Evolutionary conservation across 208 protist genomes (phyloP).

Genomic region (Trypanosomatidae sp.): DNA sequence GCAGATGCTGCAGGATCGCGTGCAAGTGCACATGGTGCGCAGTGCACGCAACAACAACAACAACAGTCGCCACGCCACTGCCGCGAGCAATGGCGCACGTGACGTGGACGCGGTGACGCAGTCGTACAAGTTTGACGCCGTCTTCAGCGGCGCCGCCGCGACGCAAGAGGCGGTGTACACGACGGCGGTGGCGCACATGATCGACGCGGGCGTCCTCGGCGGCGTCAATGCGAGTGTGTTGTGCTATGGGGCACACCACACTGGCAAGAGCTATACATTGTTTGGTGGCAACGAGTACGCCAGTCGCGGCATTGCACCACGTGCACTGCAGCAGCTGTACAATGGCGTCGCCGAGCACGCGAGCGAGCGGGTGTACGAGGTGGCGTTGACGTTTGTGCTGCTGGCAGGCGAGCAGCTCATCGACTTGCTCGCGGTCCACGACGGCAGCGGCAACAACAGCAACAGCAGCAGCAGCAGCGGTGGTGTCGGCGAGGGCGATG

Average conservation of each 20-base stretch:
- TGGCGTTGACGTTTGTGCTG: slow-evolving; percentile 49
- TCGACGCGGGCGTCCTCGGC: slow-evolving; percentile 13
- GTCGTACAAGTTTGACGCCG: slow-evolving; percentile 48
- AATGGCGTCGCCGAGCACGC: slow-evolving; percentile 10
- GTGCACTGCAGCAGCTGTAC: slow-evolving; percentile 59
- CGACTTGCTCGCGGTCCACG: slow-evolving; percentile 41
- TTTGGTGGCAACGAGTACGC: slow-evolving; percentile 18
- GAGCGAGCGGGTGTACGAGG: slow-evolving; percentile 22
- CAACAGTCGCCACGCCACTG: background rate
- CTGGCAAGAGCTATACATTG: slow-evolving; percentile 74
- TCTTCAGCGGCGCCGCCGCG: slow-evolving; percentile 23
- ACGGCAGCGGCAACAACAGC: no score
- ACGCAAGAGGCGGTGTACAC: slow-evolving; percentile 46
- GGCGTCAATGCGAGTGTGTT: slow-evolving; percentile 53
- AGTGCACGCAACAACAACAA: no score
- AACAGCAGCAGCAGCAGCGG: no score
- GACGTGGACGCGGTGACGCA: slow-evolving; percentile 2
- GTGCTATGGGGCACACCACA: slow-evolving; percentile 54
- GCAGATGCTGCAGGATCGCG: background rate
- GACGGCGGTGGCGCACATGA: slow-evolving; percentile 6
- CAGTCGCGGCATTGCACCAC: slow-evolving; percentile 42
- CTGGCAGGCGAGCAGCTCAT: slow-evolving; percentile 60
- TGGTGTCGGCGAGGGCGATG: no score
- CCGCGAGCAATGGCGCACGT: background rate
- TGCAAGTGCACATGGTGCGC: background rate